Evolutionary conservation across 306 rosid species (phyloP).

Genomic region (Lathyrus oleraceus): DNA sequence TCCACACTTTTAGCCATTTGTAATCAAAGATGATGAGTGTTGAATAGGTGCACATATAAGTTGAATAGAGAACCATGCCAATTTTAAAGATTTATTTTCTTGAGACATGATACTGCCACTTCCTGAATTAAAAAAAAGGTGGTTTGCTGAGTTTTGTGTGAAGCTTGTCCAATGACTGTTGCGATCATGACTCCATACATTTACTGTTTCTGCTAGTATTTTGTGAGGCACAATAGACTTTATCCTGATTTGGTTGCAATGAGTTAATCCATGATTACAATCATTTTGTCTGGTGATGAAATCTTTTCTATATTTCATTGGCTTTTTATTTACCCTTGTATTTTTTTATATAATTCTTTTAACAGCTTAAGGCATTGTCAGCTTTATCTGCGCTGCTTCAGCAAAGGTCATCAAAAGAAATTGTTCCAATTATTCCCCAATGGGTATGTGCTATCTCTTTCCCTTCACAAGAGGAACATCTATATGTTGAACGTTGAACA

Average conservation of each 20-base stretch:
- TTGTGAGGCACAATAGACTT: background rate
- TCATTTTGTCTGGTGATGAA: conserved; percentile 18
- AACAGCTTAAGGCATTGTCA: conserved; percentile 88
- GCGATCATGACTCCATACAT: conserved; percentile 4
- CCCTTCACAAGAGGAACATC: conserved; percentile 9
- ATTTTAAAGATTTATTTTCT: conserved; percentile 14
- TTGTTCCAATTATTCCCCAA: conserved; percentile 71
- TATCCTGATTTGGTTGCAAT: conserved; percentile 30
- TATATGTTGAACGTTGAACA: conserved; percentile 8
- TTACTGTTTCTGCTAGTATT: conserved; percentile 16
- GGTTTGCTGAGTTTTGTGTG: conserved; percentile 7
- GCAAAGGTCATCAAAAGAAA: conserved; percentile 71
- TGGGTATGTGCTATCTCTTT: conserved; percentile 59
- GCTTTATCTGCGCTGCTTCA: conserved; percentile 68
- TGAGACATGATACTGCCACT: conserved; percentile 5
- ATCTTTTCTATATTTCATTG: conserved; percentile 34
- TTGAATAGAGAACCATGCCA: conserved; percentile 3
- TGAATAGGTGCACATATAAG: conserved; percentile 2
- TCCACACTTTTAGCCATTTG: background rate
- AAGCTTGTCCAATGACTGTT: background rate
- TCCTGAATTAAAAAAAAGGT: background rate
- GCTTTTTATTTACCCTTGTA: conserved; percentile 6
- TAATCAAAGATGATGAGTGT: background rate
- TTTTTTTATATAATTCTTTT: background rate
- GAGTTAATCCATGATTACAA: conserved; percentile 22